Evolutionary conservation across 2,329 filamentous ascomycete genomes (phyloP), one percentile per base, ranked within the genome.

Genomic region (Claviceps sorghi): DNA sequence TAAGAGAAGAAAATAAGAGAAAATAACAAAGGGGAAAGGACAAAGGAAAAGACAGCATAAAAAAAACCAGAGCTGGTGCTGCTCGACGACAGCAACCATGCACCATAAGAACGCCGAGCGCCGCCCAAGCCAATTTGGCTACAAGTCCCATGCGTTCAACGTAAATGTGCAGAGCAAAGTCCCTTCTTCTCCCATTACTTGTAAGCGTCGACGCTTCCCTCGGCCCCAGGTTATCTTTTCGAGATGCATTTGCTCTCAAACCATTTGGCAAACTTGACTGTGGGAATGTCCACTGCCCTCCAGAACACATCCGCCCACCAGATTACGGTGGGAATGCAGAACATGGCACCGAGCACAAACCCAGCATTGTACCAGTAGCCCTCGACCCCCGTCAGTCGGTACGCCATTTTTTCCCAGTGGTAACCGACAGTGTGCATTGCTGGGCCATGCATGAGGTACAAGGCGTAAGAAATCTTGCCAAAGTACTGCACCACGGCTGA

Each of bases 381-480:
- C 51, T 77, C 72, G 4, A 65, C 65, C 6, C 76, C 77, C 0
- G 72, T 77, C 40, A 74, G 42, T 13, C 62, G 60, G 62, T 72
- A 79, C 1, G 69, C 73, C 64, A 70, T 69, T 36, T 68, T 69
- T 59, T 79, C 70, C 53, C 73, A 71, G 36, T 71, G 66, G 57
- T 78, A 80, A 11, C 77, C 77, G 19, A 75, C 58, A 2, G 72
- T 71, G 58, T 79, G 76, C 59, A 76, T 70, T 2, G 74, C 70
- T 3, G 76, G 75, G 0, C 78, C 77, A 60, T 83, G 79, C 67
- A 81, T 75, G 15, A 83, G 70, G 61, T 83, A 83, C 29, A 83
- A 61, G 49, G 77, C 73, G 60, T 79, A 83, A 50, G 76, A 80
- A 57, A 82, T 75, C 60, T 74, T 74, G 54, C 79, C 79, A 6